Percentiles rank a stretch among this genome's conserved stretches.
These are phyloP conservation scores for Trichoderma erinaceum DNA, from an alignment of 495 filamentous ascomycete species.

Conservation along the genomic window DNA sequence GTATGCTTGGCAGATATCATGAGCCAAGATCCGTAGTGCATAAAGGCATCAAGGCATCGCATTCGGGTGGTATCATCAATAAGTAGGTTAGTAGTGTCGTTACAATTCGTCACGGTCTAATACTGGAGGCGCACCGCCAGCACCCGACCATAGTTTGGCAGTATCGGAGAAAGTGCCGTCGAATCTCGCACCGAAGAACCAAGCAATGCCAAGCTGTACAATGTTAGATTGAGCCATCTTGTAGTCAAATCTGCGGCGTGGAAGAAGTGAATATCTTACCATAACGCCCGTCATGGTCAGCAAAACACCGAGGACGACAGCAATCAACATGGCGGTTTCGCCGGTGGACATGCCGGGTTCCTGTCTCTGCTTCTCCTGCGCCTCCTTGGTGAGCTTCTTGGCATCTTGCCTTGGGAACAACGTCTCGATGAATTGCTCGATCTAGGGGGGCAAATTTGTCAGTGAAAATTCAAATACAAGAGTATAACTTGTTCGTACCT, in stretches of 20 bases:
- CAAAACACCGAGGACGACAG: slow-evolving; percentile 29
- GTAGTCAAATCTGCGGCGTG: not conserved
- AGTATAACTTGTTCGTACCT: slow-evolving; percentile 48
- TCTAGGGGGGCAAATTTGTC: slow-evolving; percentile 42
- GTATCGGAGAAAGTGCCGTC: slow-evolving; percentile 39
- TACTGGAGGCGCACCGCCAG: slow-evolving; percentile 21
- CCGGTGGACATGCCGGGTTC: slow-evolving; percentile 26
- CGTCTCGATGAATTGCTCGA: slow-evolving; percentile 94
- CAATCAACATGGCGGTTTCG: slow-evolving; percentile 33
- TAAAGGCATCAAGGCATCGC: slow-evolving; percentile 1
- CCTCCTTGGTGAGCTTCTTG: slow-evolving; percentile 35
- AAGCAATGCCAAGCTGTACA: slow-evolving; percentile 58
- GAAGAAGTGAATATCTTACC: slow-evolving; percentile 25
- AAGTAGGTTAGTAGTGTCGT: slow-evolving; percentile 12
- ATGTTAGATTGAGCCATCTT: slow-evolving; percentile 16
- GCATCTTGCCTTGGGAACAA: slow-evolving; percentile 72
- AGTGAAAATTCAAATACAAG: not conserved
- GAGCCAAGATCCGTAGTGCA: slow-evolving; percentile 11
- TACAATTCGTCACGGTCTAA: slow-evolving; percentile 40
- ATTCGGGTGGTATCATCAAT: not conserved
- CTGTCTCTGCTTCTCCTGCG: slow-evolving; percentile 25
- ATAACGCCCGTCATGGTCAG: slow-evolving; percentile 37
- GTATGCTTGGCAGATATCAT: slow-evolving; percentile 11
- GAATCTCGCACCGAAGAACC: slow-evolving; percentile 56
- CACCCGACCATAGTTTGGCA: slow-evolving; percentile 18